Percentiles rank a stretch among this genome's conserved stretches.
Conservation (phyloP, 2,329 filamentous ascomycete species). For the Purpureocillium takamizusanense region DNA sequence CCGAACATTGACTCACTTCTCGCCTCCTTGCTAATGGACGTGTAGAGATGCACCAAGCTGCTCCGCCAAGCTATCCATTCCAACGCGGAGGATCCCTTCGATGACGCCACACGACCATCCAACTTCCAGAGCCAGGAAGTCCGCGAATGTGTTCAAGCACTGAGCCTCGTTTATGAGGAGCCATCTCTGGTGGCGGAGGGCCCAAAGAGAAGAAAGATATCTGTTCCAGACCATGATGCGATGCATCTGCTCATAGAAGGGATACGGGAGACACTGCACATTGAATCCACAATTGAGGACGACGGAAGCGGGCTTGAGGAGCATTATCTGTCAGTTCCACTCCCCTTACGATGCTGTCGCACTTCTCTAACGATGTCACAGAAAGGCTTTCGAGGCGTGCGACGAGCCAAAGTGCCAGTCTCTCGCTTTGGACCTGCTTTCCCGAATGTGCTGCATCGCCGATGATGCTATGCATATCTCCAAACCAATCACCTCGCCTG, state of each 20-base stretch:
- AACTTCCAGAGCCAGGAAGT: slow-evolving; percentile 19
- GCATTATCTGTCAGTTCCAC: slow-evolving; percentile 36
- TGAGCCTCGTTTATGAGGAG: slow-evolving; percentile 17
- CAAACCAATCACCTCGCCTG: not conserved
- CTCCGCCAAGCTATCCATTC: slow-evolving; percentile 16
- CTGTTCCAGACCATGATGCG: slow-evolving; percentile 9
- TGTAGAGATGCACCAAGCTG: slow-evolving; percentile 19
- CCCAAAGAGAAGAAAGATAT: slow-evolving; percentile 21
- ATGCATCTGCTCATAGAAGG: slow-evolving; percentile 10
- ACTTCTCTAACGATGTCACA: slow-evolving; percentile 15
- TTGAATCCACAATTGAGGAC: slow-evolving; percentile 10
- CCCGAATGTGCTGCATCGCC: slow-evolving; percentile 31
- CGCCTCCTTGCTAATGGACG: slow-evolving; percentile 10
- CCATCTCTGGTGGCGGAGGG: slow-evolving; percentile 6
- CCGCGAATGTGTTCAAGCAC: slow-evolving; percentile 15
- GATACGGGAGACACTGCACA: slow-evolving; percentile 19
- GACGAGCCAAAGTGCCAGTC: slow-evolving; percentile 38
- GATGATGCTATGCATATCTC: slow-evolving; percentile 6
- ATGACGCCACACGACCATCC: slow-evolving; percentile 16
- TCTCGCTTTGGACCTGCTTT: slow-evolving; percentile 43
- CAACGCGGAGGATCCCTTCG: slow-evolving; percentile 10
- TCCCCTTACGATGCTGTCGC: not conserved
- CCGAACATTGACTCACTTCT: not conserved
- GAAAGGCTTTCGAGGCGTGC: slow-evolving; percentile 33
- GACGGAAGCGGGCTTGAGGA: slow-evolving; percentile 20